Conservation (phyloP, 108 stramenopile genomes). For the Cyclostephanos invisitatus region DNA sequence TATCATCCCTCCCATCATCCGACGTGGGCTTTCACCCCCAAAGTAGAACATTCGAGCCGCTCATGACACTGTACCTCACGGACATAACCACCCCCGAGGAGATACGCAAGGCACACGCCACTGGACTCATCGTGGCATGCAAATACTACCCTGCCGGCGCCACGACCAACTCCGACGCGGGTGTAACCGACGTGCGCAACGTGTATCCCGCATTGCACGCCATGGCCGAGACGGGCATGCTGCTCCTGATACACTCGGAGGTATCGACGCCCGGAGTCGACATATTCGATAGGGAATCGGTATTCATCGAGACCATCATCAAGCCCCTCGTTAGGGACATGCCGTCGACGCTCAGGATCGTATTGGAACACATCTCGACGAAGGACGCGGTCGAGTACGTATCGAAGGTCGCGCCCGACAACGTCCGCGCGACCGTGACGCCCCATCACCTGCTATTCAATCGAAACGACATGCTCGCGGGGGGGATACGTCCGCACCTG, state of each 20-base stretch:
- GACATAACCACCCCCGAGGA: constrained; percentile 95
- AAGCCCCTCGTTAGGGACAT: constrained; percentile 83
- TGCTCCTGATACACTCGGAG: constrained; percentile 97
- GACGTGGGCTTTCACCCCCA: constrained; percentile 44
- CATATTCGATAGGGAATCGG: constrained; percentile 96
- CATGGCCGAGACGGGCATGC: constrained; percentile 94
- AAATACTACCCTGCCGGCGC: constrained; percentile 99
- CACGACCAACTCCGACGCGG: constrained; percentile 96
- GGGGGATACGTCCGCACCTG: constrained; percentile 96
- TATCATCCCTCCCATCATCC: constrained; percentile 51
- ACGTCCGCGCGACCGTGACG: constrained; percentile 96
- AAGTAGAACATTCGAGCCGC: constrained; percentile 63
- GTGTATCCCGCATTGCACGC: constrained; percentile 80
- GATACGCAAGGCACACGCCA: constrained; percentile 75
- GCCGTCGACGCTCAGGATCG: constrained; percentile 89
- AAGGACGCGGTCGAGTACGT: constrained; percentile 94
- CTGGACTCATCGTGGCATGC: constrained; percentile 80
- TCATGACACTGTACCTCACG: constrained; percentile 98
- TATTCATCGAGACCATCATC: constrained; percentile 93
- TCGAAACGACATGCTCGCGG: constrained; percentile 89
- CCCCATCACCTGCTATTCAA: constrained; percentile 99
- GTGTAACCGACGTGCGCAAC: constrained; percentile 91
- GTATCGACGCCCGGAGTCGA: constrained; percentile 90
- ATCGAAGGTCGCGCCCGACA: constrained; percentile 53
- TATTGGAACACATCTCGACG: constrained; percentile 97